Conservation (phyloP, 805 yeast genomes). For the Wickerhamomyces subpelliculosus region DNA sequence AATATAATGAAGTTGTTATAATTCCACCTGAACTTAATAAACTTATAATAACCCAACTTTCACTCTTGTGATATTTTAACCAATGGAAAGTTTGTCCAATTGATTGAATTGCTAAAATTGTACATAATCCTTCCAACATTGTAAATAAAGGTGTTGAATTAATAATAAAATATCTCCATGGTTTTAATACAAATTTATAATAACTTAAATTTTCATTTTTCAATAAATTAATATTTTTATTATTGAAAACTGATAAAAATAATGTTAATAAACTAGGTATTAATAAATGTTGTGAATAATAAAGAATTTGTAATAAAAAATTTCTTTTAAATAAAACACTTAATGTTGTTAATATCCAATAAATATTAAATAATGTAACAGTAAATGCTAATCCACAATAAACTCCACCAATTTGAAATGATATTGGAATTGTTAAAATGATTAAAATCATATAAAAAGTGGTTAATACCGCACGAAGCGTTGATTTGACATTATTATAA, state of each 20-base stretch:
- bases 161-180: conserved; percentile 67
- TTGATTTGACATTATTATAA: too few species aligned
- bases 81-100: conserved; percentile 77
- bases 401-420: conserved; percentile 91
- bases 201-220: conserved; percentile 18
- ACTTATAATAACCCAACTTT: conserved; percentile 68
- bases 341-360: conserved; percentile 66
- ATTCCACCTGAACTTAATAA: conserved; percentile 67
- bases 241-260: conserved; percentile 49
- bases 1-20: conserved; percentile 69
- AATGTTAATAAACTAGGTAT: conserved; percentile 77
- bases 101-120: conserved; percentile 86
- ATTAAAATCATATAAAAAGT: conserved; percentile 60
- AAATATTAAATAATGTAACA: conserved; percentile 61
- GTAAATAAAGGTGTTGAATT: conserved; percentile 89
- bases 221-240: conserved; percentile 20
- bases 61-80: conserved; percentile 56
- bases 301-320: conserved; percentile 35
- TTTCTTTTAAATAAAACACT: conserved; percentile 41
- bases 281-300: conserved; percentile 74
- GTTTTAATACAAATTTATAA: conserved; percentile 35
- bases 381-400: conserved; percentile 85
- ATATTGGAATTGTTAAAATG: conserved; percentile 79
- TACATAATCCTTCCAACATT: conserved; percentile 86
- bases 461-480: conserved; percentile 33